Percentiles rank a stretch among this genome's conserved stretches.
Evolutionary conservation across 257 asterid species (phyloP).

Genomic region (Ehretia macrophylla): DNA sequence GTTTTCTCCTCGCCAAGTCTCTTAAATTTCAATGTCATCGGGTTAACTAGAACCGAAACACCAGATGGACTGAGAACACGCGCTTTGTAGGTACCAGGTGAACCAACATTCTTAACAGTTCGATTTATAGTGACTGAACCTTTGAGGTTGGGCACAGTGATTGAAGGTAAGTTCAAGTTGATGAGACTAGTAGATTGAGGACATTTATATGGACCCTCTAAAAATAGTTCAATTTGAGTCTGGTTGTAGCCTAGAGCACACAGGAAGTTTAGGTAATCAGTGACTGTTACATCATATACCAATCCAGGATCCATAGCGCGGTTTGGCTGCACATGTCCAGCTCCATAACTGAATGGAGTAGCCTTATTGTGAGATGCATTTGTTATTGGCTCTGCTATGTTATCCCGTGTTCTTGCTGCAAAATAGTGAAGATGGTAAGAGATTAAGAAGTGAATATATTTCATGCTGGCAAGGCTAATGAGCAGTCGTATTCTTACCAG

Average conservation of each 20-base stretch:
- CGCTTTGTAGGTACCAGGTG: slow-evolving; percentile 59
- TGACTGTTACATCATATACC: slow-evolving; percentile 52
- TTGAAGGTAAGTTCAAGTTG: slow-evolving; percentile 80
- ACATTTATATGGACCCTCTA: slow-evolving; percentile 36
- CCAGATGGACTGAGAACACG: slow-evolving; percentile 56
- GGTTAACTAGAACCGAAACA: slow-evolving; percentile 35
- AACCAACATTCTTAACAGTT: slow-evolving; percentile 70
- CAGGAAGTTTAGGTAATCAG: slow-evolving; percentile 60
- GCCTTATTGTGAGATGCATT: slow-evolving; percentile 54
- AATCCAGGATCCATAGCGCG: slow-evolving; percentile 93
- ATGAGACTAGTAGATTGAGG: slow-evolving; percentile 31
- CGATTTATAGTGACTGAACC: slow-evolving; percentile 55
- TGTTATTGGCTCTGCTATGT: slow-evolving; percentile 44
- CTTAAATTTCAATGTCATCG: slow-evolving; percentile 36
- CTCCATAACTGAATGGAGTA: slow-evolving; percentile 78
- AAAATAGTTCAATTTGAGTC: slow-evolving; percentile 32
- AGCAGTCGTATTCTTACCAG: slow-evolving; percentile 56
- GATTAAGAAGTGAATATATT: background rate
- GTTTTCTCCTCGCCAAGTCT: slow-evolving; percentile 52
- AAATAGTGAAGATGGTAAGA: background rate
- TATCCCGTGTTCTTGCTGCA: slow-evolving; percentile 69
- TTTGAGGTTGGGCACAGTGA: slow-evolving; percentile 60
- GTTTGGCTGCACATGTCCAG: slow-evolving; percentile 86
- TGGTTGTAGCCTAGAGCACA: slow-evolving; percentile 61
- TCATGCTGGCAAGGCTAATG: background rate